Conservation (phyloP, 257 asterid species). For the Nemophila menziesii region DNA sequence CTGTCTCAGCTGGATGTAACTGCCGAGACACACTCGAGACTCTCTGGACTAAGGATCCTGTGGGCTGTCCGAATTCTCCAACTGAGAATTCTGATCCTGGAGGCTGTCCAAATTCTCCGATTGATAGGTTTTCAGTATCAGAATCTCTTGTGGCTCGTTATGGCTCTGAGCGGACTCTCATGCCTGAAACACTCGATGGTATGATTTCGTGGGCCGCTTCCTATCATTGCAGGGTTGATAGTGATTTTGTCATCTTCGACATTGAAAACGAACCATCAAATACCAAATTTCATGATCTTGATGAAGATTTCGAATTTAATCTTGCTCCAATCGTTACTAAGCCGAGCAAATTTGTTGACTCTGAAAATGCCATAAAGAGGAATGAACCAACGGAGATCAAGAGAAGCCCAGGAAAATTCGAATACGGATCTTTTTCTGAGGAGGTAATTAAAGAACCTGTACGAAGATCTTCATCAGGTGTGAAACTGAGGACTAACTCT, state of each 20-base stretch:
- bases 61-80: conserved; percentile 12
- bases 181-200: conserved; percentile 16
- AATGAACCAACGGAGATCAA: conserved; percentile 11
- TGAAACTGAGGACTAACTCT: conserved; percentile 39
- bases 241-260: conserved; percentile 21
- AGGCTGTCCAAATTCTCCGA: conserved; percentile 9
- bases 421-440: conserved; percentile 22
- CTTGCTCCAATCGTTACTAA: conserved; percentile 52
- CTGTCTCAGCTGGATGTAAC: conserved; percentile 32
- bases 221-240: conserved; percentile 17
- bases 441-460: conserved; percentile 23
- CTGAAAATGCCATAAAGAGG: not conserved
- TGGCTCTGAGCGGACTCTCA: conserved; percentile 18
- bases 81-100: conserved; percentile 1
- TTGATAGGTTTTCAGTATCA: conserved; percentile 18
- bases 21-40: conserved; percentile 30
- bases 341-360: not conserved
- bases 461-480: conserved; percentile 26
- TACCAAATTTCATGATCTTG: conserved; percentile 4
- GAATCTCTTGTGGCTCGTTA: conserved; percentile 18
- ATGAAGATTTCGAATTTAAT: too few relatives aligned
- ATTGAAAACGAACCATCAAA: conserved; percentile 1
- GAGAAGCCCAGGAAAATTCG: conserved; percentile 17
- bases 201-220: conserved; percentile 17
- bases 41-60: conserved; percentile 17